phyloP scores from a whole-genome alignment of 1,284 basidiomycete species.

The Trichosporon sp. region DNA sequence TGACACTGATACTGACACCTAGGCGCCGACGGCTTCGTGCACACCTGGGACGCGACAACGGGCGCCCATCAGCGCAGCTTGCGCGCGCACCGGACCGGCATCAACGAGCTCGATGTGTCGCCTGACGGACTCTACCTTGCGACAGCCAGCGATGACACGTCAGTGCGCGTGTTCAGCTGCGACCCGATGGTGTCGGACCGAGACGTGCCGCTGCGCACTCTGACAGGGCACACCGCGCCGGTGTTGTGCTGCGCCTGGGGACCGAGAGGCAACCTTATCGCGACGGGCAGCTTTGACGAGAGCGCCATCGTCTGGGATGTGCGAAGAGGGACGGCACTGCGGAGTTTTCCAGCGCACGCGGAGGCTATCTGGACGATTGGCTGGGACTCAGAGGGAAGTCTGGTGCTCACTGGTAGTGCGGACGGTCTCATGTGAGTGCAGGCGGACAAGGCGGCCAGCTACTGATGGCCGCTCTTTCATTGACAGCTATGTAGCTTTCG shows the following conservation, averaged over 20 bases:
- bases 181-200: conserved; percentile 1
- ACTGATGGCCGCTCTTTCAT: too few relatives aligned
- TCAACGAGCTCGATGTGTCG: conserved; percentile 85
- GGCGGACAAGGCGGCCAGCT: too few relatives aligned
- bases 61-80: conserved; percentile 29
- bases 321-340: conserved; percentile 69
- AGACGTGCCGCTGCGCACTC: conserved; percentile 47
- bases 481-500: background rate
- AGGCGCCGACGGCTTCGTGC: conserved; percentile 47
- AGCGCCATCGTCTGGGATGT: conserved; percentile 93
- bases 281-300: conserved; percentile 90
- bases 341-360: conserved; percentile 85
- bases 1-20: background rate
- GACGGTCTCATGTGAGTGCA: conserved; percentile 89
- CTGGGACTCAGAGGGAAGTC: conserved; percentile 90
- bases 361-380: conserved; percentile 90
- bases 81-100: conserved; percentile 52
- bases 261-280: conserved; percentile 78
- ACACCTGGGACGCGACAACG: conserved; percentile 37
- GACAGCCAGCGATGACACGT: conserved; percentile 75
- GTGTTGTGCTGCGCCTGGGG: conserved; percentile 90
- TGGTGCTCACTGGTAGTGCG: conserved; percentile 89
- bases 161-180: conserved; percentile 9
- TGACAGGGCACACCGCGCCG: conserved; percentile 84
- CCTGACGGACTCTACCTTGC: conserved; percentile 72